Evolutionary conservation across 805 yeast genomes (phyloP).

Genomic region (Teunomyces atbi): DNA sequence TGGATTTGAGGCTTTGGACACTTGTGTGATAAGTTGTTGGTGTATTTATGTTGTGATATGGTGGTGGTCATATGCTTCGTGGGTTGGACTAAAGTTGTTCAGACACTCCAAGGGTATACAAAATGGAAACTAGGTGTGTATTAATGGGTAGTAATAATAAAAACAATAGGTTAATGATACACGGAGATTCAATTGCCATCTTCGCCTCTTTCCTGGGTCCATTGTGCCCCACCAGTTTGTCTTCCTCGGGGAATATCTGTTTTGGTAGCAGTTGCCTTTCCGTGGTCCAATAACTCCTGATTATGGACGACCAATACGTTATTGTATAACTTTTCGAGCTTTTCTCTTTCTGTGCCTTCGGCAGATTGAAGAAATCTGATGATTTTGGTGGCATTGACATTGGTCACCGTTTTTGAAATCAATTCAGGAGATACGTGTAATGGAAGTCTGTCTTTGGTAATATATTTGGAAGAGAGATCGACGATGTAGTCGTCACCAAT

Average conservation of each 20-base stretch:
- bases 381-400: conserved; percentile 32
- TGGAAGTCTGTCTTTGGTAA: conserved; percentile 40
- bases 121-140: conserved; percentile 4
- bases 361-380: conserved; percentile 7
- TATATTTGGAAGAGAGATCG: conserved; percentile 73
- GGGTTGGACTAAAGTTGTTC: conserved; percentile 80
- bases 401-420: conserved; percentile 32
- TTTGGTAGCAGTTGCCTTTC: conserved; percentile 18
- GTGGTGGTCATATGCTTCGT: conserved; percentile 71
- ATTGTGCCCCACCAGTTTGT: conserved; percentile 71
- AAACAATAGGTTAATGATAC: not conserved
- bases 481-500: conserved; percentile 56
- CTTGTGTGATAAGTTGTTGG: conserved; percentile 35
- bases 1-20: conserved; percentile 23
- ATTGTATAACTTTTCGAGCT: conserved; percentile 28
- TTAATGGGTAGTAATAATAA: not conserved
- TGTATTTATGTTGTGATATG: conserved; percentile 39
- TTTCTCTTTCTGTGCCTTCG: conserved; percentile 17
- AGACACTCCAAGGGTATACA: conserved; percentile 70
- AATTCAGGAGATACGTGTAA: conserved; percentile 41
- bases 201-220: conserved; percentile 83
- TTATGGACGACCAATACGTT: conserved; percentile 35
- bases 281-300: conserved; percentile 24
- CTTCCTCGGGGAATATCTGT: conserved; percentile 44
- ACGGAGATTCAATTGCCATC: conserved; percentile 40